Percentiles rank a stretch among this genome's conserved stretches.
Conservation (phyloP, 2,329 filamentous ascomycete species). For the Orbilia ellipsospora region DNA sequence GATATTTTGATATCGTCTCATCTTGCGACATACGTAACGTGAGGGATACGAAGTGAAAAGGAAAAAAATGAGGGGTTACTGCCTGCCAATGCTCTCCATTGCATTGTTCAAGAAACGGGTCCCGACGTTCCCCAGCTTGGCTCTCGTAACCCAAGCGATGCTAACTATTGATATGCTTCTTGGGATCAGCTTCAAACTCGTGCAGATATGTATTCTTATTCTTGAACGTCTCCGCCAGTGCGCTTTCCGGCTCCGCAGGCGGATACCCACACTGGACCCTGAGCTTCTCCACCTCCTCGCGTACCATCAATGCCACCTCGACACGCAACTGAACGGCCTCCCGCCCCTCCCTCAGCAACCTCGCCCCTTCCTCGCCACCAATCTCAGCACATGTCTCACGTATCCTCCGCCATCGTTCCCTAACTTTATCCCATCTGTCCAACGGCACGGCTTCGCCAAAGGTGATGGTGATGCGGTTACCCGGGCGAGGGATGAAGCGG, state of each 20-base stretch:
- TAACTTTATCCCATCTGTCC: conserved; percentile 77
- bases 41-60: conserved; percentile 9
- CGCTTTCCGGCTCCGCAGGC: conserved; percentile 81
- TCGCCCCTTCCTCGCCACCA: conserved; percentile 61
- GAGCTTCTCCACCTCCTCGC: conserved; percentile 83
- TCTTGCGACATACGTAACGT: conserved; percentile 24
- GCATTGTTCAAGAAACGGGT: too few relatives aligned
- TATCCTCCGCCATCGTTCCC: conserved; percentile 78
- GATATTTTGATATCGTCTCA: conserved; percentile 25
- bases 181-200: conserved; percentile 44
- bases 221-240: conserved; percentile 78
- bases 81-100: too few relatives aligned
- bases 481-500: conserved; percentile 79
- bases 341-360: conserved; percentile 68
- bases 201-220: conserved; percentile 39
- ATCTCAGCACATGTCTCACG: conserved; percentile 67
- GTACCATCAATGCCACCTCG: conserved; percentile 81
- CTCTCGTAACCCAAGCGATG: background rate
- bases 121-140: background rate
- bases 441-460: conserved; percentile 83
- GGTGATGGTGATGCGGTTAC: conserved; percentile 76
- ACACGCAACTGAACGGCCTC: conserved; percentile 81
- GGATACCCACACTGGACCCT: conserved; percentile 77
- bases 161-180: conserved; percentile 51
- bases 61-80: background rate